Base-by-base conservation (phyloP, 768 basidiomycete species). In the Mycena galericulata region DNA sequence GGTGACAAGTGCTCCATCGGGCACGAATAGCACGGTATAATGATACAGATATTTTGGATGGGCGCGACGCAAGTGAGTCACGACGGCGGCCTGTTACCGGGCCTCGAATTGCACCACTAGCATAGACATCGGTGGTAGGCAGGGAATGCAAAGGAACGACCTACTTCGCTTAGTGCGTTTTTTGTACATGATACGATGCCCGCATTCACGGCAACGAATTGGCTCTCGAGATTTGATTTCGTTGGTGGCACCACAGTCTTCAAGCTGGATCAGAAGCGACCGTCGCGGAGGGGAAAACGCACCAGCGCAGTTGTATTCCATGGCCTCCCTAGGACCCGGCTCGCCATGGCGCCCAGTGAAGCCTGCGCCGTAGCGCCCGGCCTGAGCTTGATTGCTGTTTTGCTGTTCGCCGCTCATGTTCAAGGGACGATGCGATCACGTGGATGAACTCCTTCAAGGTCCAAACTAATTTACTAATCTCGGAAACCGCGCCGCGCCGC, bases 121-220 rank as follows among this genome's bases (percentile, higher is more conserved):
- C 67, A 62, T 71, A 45, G 41, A 24, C 41, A 62, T 34, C 27
- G 47, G 49, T 11, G 22, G 15, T 2, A 7, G 45, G 18, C 62
- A 43, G 53, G 24, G 38, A 11, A 36, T 27, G 26, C 51, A 61
- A 18, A 24, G 22, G 20, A 43, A 36, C 41, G 34, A 83, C 96
- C 77, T 74, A 98, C 97, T 97, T 85, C 95, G 86, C 76, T 88
- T 94, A 26, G 96, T 97, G 75, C 97, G 85, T 80, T 97, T 98
- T 83, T 99, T 99, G 82, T 98, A 98, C 95, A 99, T 96, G 78
- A 99, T 97, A 58, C 97, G 90, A 80, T 98, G 97, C 4, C 97
- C 97, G 75, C 97, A 99, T 77, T 98, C 96, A 72, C 93, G 87
- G 81, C 97, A 99, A 63, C 97, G 92, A 71, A 98, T 97, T 46